These are phyloP conservation scores for Aspergillus carbonarius DNA, from an alignment of 2,329 filamentous ascomycete species.

Conservation along the genomic window DNA sequence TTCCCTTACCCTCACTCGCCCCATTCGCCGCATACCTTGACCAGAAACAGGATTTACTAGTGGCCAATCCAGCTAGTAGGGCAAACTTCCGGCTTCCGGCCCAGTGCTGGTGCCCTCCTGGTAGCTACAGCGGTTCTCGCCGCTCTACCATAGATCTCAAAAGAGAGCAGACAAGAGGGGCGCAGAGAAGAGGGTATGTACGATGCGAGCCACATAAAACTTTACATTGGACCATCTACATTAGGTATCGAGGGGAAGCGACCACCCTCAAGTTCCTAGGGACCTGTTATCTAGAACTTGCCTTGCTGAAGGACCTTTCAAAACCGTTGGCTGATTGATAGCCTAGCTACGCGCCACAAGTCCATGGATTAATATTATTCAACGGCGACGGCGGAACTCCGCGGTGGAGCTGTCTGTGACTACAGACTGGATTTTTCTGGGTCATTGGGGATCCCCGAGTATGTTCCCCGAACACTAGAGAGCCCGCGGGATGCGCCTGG, in stretches of 20 bases:
- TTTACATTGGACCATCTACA: background rate
- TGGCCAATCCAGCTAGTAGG: background rate
- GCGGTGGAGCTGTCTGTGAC: background rate
- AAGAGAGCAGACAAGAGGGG: too few relatives aligned
- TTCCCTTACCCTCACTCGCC: background rate
- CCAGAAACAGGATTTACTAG: background rate
- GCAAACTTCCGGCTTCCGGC: background rate
- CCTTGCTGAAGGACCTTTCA: background rate
- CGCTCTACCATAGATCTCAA: background rate
- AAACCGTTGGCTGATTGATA: constrained; percentile 5
- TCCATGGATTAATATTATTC: background rate
- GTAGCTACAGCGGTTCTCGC: background rate
- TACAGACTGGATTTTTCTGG: background rate
- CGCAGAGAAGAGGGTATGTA: background rate
- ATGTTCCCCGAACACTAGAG: background rate
- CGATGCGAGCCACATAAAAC: background rate
- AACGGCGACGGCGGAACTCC: background rate
- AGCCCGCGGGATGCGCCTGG: background rate
- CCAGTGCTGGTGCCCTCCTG: background rate
- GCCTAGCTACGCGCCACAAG: background rate
- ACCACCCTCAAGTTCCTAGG: background rate
- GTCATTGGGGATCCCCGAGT: background rate
- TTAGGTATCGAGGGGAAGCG: background rate
- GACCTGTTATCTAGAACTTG: background rate
- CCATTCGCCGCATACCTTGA: background rate